Base-by-base conservation (phyloP, 495 filamentous ascomycete species). In the Aspergillus heteromorphus region DNA sequence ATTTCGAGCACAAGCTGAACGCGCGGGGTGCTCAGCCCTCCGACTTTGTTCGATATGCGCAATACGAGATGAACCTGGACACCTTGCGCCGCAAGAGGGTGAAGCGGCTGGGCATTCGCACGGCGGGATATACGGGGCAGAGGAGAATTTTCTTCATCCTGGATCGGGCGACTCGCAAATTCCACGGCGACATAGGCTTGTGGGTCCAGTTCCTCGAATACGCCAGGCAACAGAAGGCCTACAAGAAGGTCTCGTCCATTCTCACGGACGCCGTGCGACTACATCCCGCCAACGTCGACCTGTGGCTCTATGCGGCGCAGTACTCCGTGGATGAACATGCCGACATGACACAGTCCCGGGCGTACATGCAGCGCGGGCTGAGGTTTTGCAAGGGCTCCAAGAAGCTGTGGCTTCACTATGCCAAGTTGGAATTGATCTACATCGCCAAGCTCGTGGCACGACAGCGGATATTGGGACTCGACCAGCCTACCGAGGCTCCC, bases 161-260 rank as follows among this genome's bases (percentile, higher is more conserved):
- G 23, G 90, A 97, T 64, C 85, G 93, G 31, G 91, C 84, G 21
- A 92, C 91, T 11, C 80, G 82, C 66, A 92, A 88, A 60, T 93
- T 97, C 65, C 86, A 86, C 3, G 92, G 90, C 1, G 87, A 87
- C 63, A 51, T 92, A 11, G 82, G 78, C 10, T 73, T 97, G n/a
- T 99, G 93, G 93, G 82, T 89, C 65, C 87, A 92, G 59, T 97
- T 96, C 66, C 83, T 97, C 45, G 83, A 88, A 38, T 97, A 87
- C 70, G 86, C 88, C 5, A 75, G 82, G 56, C 75, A 83, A 57
- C 83, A 90, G 66, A 87, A 87, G 61, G 84, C 91, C 2, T 82
- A 80, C 53, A 92, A 91, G 68, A 89, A 89, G 56, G 84, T 95
- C 54, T 80, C 84, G 20, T 82, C 84, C 53, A 82, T 93, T 49